Evolutionary conservation across 1,284 basidiomycete genomes (phyloP).

Genomic region (Entoloma clypeatum): DNA sequence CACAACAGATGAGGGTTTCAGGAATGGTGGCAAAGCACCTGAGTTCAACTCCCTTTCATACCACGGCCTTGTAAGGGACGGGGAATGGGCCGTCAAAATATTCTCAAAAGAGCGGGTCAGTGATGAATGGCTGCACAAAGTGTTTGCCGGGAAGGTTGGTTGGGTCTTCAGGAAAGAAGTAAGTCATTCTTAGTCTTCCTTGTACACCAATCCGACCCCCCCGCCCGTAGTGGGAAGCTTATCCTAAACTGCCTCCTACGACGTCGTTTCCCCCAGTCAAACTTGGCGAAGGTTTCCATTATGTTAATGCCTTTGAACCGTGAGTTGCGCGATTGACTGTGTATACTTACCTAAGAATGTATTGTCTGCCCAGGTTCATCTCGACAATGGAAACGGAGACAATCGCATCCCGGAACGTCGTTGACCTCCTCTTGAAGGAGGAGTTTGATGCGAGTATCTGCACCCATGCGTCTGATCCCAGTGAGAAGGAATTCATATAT

Average conservation of each 20-base stretch:
- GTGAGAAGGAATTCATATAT: conserved; percentile 45
- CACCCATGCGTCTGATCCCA: conserved; percentile 7
- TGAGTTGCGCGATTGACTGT: conserved; percentile 35
- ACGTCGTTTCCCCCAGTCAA: conserved; percentile 70
- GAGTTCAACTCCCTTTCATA: conserved; percentile 92
- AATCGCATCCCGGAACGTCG: conserved; percentile 77
- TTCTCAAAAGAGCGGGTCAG: conserved; percentile 69
- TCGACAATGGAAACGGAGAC: conserved; percentile 94
- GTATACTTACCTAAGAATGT: conserved; percentile 11
- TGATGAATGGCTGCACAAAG: conserved; percentile 63
- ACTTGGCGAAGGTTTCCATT: conserved; percentile 76
- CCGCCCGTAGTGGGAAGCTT: conserved; percentile 68
- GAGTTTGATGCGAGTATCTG: conserved; percentile 65
- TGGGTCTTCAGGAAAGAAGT: conserved; percentile 87
- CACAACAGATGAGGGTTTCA: conserved; percentile 62
- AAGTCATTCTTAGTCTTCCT: conserved; percentile 18
- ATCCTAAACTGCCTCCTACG: conserved; percentile 69
- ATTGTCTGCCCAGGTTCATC: conserved; percentile 58
- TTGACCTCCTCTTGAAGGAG: conserved; percentile 71
- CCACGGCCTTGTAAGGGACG: conserved; percentile 55
- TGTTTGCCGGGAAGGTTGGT: conserved; percentile 66
- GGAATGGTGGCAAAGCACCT: conserved; percentile 52
- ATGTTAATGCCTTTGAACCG: conserved; percentile 88
- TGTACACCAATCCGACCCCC: conserved; percentile 1
- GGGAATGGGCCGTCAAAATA: conserved; percentile 80